These are phyloP conservation scores for Ligustrum vulgare DNA, from an alignment of 257 asterid species.

Conservation along the genomic window DNA sequence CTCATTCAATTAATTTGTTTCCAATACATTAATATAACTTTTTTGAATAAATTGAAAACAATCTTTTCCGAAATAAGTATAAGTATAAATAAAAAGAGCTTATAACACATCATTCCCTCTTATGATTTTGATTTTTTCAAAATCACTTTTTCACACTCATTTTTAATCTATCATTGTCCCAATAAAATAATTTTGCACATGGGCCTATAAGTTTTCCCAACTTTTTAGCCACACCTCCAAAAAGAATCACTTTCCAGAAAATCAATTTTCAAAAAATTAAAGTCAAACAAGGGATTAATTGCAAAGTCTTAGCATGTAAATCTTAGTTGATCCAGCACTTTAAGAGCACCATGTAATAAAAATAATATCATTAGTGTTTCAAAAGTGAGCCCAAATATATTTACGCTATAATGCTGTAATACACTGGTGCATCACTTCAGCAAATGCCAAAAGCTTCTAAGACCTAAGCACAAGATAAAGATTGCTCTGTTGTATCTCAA, in stretches of 20 bases:
- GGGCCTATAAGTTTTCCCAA: no score
- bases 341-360: background rate
- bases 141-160: no score
- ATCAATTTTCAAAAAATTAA: no score
- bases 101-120: background rate
- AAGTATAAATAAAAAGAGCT: background rate
- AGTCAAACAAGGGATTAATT: no score
- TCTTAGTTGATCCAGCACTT: background rate
- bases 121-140: no score
- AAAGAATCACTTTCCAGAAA: no score
- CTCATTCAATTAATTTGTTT: background rate
- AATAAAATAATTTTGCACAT: no score
- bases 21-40: background rate
- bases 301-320: background rate
- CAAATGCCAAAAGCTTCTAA: background rate
- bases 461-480: background rate
- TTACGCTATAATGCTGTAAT: background rate
- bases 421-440: background rate
- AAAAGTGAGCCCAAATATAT: no score
- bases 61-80: background rate
- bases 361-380: no score
- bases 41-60: background rate
- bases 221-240: no score
- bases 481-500: background rate
- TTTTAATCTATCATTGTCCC: no score